These are phyloP conservation scores for Cercospora sp. DNA, from an alignment of 2,329 filamentous ascomycete species.

Conservation along the genomic window DNA sequence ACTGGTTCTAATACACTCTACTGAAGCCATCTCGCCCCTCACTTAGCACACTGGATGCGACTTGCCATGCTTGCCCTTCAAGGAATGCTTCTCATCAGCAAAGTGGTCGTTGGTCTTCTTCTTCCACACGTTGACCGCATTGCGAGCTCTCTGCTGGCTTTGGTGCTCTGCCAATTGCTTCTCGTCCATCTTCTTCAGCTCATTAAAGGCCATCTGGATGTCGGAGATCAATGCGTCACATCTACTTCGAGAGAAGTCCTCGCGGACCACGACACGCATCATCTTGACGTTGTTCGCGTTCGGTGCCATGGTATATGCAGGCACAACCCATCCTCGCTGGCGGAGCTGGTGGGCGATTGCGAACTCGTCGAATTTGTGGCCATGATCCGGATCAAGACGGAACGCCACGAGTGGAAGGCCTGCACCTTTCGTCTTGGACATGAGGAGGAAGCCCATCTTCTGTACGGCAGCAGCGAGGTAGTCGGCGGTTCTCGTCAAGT, in stretches of 20 bases:
- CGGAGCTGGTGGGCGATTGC: conserved; percentile 76
- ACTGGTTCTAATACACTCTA: background rate
- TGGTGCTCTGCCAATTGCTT: conserved; percentile 69
- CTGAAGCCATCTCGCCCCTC: background rate
- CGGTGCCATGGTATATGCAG: conserved; percentile 96
- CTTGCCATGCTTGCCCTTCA: conserved; percentile 89
- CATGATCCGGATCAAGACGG: conserved; percentile 62
- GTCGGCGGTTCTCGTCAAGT: conserved; percentile 85
- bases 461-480: conserved; percentile 76
- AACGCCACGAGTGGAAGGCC: conserved; percentile 91
- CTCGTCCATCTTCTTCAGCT: conserved; percentile 72
- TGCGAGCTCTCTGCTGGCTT: conserved; percentile 43
- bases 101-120: conserved; percentile 49
- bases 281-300: conserved; percentile 82
- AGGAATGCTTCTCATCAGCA: conserved; percentile 75
- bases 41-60: conserved; percentile 78
- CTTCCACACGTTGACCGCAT: conserved; percentile 27
- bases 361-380: conserved; percentile 58
- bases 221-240: conserved; percentile 78
- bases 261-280: conserved; percentile 86
- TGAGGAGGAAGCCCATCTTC: conserved; percentile 78
- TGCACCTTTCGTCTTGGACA: conserved; percentile 74
- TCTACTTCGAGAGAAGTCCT: conserved; percentile 81
- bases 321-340: conserved; percentile 86
- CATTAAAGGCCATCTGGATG: conserved; percentile 71